Evolutionary conservation across 257 asterid genomes (phyloP), one percentile per base, ranked within the genome.

Genomic region (Avicennia marina): DNA sequence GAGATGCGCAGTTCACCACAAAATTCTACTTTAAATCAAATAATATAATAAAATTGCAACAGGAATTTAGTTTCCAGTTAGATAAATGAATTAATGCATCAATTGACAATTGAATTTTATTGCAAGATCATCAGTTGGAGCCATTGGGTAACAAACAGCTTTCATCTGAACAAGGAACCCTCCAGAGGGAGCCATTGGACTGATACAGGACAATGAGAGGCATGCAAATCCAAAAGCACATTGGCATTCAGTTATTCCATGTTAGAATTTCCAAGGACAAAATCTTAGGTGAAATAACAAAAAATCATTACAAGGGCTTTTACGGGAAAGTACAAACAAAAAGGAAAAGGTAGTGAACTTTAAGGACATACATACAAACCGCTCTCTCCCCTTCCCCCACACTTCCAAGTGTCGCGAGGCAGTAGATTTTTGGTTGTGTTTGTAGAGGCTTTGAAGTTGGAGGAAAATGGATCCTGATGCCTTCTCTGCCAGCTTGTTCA

Each of bases 381-480:
- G n/a, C n/a, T n/a, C n/a, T n/a, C n/a, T n/a, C n/a, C 10, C 25
- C 60, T 40, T 31, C 34, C 76, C 58, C 70, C 42, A 50, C 15
- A 18, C 71, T 62, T 52, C 68, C 77, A 66, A 58, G 71, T 56
- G 65, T 65, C 70, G 45, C 59, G 16, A 60, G 4, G 24, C 16
- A 42, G 48, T 26, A 66, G 3, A n/a, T n/a, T n/a, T 59, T 38
- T 19, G 0, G 3, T 4, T 29, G 43, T 58, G 8, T 34, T 17
- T 51, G 24, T 33, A 2, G 9, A n/a, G 34, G 3, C 26, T n/a
- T n/a, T n/a, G n/a, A 17, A 6, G 2, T 0, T 3, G 6, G 5
- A 45, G 7, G 3, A 7, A 38, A 17, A 90, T 91, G 98, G 98
- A 91, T 70, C 97, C 97, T 10, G 98, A 88, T 56, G 86, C 94